These are phyloP conservation scores for Annulohypoxylon bovei DNA, from an alignment of 495 filamentous ascomycete species.

Conservation along the genomic window DNA sequence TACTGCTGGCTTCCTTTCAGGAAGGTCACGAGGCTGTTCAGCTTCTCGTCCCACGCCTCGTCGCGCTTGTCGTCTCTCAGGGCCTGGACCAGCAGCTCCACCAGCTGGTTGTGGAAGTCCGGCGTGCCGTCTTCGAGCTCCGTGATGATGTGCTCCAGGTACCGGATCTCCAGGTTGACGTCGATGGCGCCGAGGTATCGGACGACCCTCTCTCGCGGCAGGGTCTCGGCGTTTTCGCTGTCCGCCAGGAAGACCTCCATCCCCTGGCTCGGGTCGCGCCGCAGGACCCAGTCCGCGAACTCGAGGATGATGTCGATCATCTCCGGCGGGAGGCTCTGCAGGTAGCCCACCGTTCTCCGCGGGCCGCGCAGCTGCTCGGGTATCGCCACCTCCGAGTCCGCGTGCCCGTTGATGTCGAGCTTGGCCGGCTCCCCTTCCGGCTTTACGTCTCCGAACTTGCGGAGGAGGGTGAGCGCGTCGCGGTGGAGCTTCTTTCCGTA, in stretches of 20 bases:
- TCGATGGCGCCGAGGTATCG: slow-evolving; percentile 77
- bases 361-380: slow-evolving; percentile 81
- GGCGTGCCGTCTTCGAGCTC: slow-evolving; percentile 87
- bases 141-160: slow-evolving; percentile 90
- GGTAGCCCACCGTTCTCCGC: slow-evolving; percentile 84
- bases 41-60: slow-evolving; percentile 64
- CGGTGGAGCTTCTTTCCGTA: slow-evolving; percentile 94
- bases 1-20: slow-evolving; percentile 81
- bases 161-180: slow-evolving; percentile 74
- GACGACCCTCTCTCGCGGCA: slow-evolving; percentile 80
- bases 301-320: slow-evolving; percentile 92
- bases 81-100: slow-evolving; percentile 76
- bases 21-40: slow-evolving; percentile 75
- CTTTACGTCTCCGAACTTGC: slow-evolving; percentile 81
- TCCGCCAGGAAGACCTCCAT: slow-evolving; percentile 97
- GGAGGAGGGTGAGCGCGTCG: slow-evolving; percentile 83
- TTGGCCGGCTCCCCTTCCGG: slow-evolving; percentile 54
- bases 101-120: slow-evolving; percentile 85
- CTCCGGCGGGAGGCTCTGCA: slow-evolving; percentile 86
- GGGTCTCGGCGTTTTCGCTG: slow-evolving; percentile 90
- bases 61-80: slow-evolving; percentile 61
- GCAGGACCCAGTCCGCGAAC: slow-evolving; percentile 88
- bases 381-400: slow-evolving; percentile 51
- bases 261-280: slow-evolving; percentile 74
- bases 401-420: slow-evolving; percentile 44